These are phyloP conservation scores for Neophaeococcomyces aloes DNA, from an alignment of 2,329 filamentous ascomycete species.

Conservation along the genomic window DNA sequence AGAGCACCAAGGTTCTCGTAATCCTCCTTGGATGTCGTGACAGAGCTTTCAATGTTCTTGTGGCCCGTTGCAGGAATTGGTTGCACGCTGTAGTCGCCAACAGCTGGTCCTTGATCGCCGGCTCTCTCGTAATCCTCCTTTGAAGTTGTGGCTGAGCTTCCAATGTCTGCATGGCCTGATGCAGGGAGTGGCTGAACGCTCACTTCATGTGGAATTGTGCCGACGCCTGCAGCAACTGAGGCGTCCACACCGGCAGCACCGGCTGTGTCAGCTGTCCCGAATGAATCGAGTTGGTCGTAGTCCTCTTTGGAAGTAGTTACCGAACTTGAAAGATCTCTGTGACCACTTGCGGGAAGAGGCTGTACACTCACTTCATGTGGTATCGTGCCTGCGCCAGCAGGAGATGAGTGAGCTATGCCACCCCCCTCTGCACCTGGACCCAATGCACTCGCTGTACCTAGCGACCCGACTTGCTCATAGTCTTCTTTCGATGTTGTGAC, in stretches of 20 bases:
- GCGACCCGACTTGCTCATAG: too few species aligned
- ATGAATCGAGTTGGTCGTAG: slow-evolving; percentile 79
- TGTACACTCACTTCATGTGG: too few species aligned
- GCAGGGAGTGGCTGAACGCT: slow-evolving; percentile 47
- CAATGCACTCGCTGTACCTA: slow-evolving; percentile 59
- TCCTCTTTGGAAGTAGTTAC: slow-evolving; percentile 64
- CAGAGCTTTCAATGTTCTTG: slow-evolving; percentile 45
- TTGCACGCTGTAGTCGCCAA: slow-evolving; percentile 40
- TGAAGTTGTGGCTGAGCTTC: slow-evolving; percentile 55
- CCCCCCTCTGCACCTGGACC: background rate
- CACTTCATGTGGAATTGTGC: slow-evolving; percentile 28
- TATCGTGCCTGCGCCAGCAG: slow-evolving; percentile 67
- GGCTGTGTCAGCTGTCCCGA: too few species aligned
- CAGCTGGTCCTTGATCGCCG: slow-evolving; percentile 31
- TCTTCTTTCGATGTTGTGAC: slow-evolving; percentile 64
- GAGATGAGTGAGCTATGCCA: slow-evolving; percentile 63
- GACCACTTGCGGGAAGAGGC: too few species aligned
- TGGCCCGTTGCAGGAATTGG: slow-evolving; percentile 46
- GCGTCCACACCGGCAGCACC: too few species aligned
- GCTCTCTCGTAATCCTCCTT: slow-evolving; percentile 76
- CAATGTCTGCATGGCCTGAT: slow-evolving; percentile 56
- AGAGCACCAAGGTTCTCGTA: slow-evolving; percentile 64
- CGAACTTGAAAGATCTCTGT: slow-evolving; percentile 55
- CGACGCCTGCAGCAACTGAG: slow-evolving; percentile 46
- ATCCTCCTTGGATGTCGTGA: slow-evolving; percentile 64